Conservation (phyloP, 2,329 filamentous ascomycete species). For the Emergomyces orientalis region DNA sequence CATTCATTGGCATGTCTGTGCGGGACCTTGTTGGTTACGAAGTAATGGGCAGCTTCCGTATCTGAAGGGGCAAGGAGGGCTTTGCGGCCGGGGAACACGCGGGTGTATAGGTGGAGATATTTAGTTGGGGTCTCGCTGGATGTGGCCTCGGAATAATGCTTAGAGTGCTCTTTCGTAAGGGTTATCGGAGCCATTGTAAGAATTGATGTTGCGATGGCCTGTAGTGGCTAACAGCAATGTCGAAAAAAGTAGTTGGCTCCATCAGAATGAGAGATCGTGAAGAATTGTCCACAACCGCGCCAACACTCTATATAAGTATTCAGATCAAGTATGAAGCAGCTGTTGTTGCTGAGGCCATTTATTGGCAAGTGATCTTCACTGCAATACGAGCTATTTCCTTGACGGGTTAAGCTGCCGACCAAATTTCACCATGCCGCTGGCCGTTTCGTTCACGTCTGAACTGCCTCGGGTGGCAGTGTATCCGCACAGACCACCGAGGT, state of each 20-base stretch:
- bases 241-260: not conserved
- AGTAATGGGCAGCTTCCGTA: not conserved
- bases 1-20: conserved; percentile 1
- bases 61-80: not conserved
- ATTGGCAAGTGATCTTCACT: not conserved
- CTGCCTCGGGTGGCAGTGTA: not conserved
- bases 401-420: not conserved
- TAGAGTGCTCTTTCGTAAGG: not conserved
- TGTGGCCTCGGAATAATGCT: not conserved
- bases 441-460: not conserved
- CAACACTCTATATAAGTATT: not conserved
- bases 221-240: not conserved
- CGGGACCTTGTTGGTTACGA: conserved; percentile 1
- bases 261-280: not conserved
- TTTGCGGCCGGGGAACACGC: conserved; percentile 1
- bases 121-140: not conserved
- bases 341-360: not conserved
- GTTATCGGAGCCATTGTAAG: not conserved
- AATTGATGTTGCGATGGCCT: not conserved
- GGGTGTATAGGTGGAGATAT: not conserved
- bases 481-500: not conserved
- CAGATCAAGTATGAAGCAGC: not conserved
- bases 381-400: not conserved
- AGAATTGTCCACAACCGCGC: not conserved
- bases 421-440: not conserved